Evolutionary conservation across 768 basidiomycete species (phyloP).

Genomic region (Amanita fuliginea): DNA sequence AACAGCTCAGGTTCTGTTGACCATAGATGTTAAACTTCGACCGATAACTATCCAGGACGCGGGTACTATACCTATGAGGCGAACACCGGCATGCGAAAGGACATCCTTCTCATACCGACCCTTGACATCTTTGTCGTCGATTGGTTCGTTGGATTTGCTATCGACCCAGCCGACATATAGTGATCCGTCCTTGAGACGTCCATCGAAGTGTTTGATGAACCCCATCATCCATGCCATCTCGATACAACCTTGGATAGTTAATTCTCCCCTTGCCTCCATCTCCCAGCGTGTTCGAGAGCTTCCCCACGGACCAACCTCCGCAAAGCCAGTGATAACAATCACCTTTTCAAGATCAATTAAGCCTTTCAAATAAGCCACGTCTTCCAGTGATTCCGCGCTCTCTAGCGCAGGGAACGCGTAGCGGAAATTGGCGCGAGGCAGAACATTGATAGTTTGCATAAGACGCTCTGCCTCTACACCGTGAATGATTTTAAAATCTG

Average conservation of each 20-base stretch:
- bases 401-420: slow-evolving; percentile 91
- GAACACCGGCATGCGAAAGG: slow-evolving; percentile 81
- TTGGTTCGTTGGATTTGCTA: slow-evolving; percentile 82
- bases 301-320: slow-evolving; percentile 97
- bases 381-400: slow-evolving; percentile 49
- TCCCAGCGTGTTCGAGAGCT: slow-evolving; percentile 98
- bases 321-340: slow-evolving; percentile 91
- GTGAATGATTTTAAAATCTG: slow-evolving; percentile 89
- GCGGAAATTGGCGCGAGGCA: slow-evolving; percentile 96
- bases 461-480: slow-evolving; percentile 89
- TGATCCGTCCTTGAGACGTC: slow-evolving; percentile 85
- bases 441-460: slow-evolving; percentile 83
- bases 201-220: slow-evolving; percentile 96
- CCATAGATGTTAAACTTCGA: slow-evolving; percentile 6
- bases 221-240: slow-evolving; percentile 99
- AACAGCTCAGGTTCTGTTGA: slow-evolving; percentile 86
- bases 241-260: slow-evolving; percentile 95
- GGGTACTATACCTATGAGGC: slow-evolving; percentile 69
- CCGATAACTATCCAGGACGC: too few relatives aligned
- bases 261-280: slow-evolving; percentile 97
- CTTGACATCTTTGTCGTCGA: slow-evolving; percentile 96
- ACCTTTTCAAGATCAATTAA: slow-evolving; percentile 95
- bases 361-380: slow-evolving; percentile 73
- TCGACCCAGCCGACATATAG: slow-evolving; percentile 99
- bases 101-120: slow-evolving; percentile 94